These are phyloP conservation scores for Penicillium sclerotiorum DNA, from an alignment of 2,329 filamentous ascomycete species.

Conservation along the genomic window DNA sequence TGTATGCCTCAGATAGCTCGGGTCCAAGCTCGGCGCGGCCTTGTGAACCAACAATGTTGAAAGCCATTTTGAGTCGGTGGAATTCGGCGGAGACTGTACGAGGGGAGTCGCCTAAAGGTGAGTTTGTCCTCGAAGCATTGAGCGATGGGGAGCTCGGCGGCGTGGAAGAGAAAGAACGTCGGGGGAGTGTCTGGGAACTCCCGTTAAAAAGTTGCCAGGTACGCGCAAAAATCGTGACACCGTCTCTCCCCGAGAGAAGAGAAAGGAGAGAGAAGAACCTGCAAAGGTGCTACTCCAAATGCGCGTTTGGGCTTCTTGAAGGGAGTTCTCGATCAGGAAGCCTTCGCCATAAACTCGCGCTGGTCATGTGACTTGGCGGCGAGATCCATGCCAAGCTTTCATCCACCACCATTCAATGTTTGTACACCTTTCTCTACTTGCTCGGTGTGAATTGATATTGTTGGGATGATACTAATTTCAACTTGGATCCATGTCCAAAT, in stretches of 20 bases:
- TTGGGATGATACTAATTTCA: no score
- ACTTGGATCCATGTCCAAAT: no score
- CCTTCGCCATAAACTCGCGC: constrained; percentile 20
- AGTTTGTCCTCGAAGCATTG: constrained; percentile 41
- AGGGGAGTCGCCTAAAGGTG: constrained; percentile 38
- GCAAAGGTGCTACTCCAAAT: no score
- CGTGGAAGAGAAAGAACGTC: constrained; percentile 46
- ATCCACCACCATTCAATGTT: neutral
- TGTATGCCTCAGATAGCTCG: constrained; percentile 76
- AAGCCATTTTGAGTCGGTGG: constrained; percentile 59
- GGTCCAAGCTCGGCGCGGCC: constrained; percentile 57
- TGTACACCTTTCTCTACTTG: no score
- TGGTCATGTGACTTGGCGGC: constrained; percentile 21
- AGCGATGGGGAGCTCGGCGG: constrained; percentile 37
- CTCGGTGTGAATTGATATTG: no score
- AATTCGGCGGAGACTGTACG: constrained; percentile 43
- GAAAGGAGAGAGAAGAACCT: constrained; percentile 20
- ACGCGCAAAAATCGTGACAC: constrained; percentile 49
- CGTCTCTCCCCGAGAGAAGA: constrained; percentile 26
- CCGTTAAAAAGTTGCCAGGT: constrained; percentile 44
- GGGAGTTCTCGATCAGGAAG: constrained; percentile 5
- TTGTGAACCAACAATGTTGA: constrained; percentile 50
- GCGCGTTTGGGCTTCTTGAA: constrained; percentile 14
- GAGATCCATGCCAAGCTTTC: constrained; percentile 22
- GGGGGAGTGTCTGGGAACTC: constrained; percentile 47